A percentile compares a stretch with the other conserved stretches of the same genome.
These are phyloP conservation scores for Antitrichia curtipendula DNA, from an alignment of 225 moss, liverwort and hornwort species.

Conservation along the genomic window DNA sequence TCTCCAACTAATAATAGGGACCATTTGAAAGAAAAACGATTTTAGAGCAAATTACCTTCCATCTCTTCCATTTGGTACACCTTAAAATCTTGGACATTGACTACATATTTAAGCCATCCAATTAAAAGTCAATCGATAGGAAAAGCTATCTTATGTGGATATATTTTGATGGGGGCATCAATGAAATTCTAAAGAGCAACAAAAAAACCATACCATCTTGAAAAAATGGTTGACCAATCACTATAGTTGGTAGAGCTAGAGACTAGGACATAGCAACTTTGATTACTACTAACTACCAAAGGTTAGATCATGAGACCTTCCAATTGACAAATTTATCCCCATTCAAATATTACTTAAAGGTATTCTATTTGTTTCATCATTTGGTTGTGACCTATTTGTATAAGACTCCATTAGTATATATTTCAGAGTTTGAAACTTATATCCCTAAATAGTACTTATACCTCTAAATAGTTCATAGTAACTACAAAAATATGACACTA, in stretches of 20 bases:
- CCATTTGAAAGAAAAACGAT: too few species aligned
- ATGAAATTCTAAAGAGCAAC: not conserved
- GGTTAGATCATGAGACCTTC: not conserved
- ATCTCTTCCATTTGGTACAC: not conserved
- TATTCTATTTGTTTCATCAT: not conserved
- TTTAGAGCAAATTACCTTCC: too few species aligned
- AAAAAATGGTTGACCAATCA: too few species aligned
- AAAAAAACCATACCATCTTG: not conserved
- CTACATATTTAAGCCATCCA: rapidly evolving
- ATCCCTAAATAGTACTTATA: not conserved
- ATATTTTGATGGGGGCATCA: too few species aligned
- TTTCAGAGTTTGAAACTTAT: not conserved
- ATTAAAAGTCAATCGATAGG: too few species aligned
- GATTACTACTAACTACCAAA: too few species aligned
- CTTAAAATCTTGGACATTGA: too few species aligned
- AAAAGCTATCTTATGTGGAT: not conserved
- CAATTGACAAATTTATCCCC: not conserved
- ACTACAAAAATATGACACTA: not conserved
- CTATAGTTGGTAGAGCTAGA: too few species aligned
- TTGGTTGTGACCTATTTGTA: not conserved
- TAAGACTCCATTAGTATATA: too few species aligned
- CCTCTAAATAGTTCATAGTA: too few species aligned
- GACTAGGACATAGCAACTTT: rapidly evolving
- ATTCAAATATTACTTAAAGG: not conserved
- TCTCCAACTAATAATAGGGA: too few species aligned